Conservation (phyloP, 202 grass and related monocot genomes). For the Digitaria exilis region DNA sequence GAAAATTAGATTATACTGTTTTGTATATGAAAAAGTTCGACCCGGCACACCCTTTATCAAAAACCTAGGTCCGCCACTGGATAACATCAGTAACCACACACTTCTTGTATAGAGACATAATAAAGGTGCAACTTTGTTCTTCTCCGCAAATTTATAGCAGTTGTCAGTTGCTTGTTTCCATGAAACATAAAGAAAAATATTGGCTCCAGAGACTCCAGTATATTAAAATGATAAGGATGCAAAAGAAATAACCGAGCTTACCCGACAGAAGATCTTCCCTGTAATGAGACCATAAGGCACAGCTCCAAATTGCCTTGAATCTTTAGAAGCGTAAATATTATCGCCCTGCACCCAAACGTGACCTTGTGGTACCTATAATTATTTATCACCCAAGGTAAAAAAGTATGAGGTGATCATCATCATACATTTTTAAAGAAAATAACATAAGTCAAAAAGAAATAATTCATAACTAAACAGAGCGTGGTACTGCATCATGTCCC, state of each 20-base stretch:
- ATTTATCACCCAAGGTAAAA: neutral
- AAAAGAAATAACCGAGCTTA: slow-evolving; percentile 40
- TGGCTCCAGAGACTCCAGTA: neutral
- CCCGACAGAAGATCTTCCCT: slow-evolving; percentile 67
- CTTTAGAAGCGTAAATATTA: slow-evolving; percentile 65
- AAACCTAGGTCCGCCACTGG: too few relatives aligned
- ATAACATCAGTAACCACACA: too few relatives aligned
- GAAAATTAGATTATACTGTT: too few relatives aligned
- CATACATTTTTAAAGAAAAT: neutral
- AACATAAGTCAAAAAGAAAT: neutral
- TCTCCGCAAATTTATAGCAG: neutral
- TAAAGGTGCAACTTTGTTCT: neutral
- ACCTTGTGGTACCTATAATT: slow-evolving; percentile 62
- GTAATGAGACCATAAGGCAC: slow-evolving; percentile 75
- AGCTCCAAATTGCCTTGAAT: slow-evolving; percentile 81
- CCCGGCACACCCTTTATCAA: too few relatives aligned
- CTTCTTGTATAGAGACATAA: neutral
- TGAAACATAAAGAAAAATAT: neutral
- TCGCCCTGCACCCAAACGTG: slow-evolving; percentile 94
- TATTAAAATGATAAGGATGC: neutral
- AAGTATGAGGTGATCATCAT: neutral
- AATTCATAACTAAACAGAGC: too few relatives aligned
- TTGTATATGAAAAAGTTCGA: too few relatives aligned
- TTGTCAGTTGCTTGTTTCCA: neutral
- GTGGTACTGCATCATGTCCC: too few relatives aligned